Evolutionary conservation across 345 rosid genomes (phyloP).

Genomic region (Euphorbia peplus): DNA sequence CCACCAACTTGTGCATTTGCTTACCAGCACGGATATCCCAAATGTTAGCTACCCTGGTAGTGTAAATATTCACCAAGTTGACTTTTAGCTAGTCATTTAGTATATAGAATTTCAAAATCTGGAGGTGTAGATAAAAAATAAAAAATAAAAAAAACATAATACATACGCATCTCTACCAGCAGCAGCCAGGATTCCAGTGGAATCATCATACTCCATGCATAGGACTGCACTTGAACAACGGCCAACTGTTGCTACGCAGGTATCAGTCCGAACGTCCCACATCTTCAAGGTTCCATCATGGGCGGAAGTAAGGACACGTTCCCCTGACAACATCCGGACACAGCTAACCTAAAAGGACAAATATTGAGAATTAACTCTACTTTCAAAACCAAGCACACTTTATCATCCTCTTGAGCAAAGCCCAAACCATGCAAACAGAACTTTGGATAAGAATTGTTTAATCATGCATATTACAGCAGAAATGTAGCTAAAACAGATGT

Average conservation of each 20-base stretch:
- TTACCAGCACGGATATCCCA: slow-evolving; percentile 98
- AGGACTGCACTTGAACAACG: slow-evolving; percentile 88
- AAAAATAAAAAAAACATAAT: slow-evolving; percentile 6
- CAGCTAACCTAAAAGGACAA: slow-evolving; percentile 61
- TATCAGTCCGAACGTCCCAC: slow-evolving; percentile 99
- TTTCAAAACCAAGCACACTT: slow-evolving; percentile 1
- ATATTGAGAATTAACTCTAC: slow-evolving; percentile 1
- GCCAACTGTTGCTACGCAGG: slow-evolving; percentile 98
- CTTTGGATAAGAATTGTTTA: neutral
- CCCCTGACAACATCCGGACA: slow-evolving; percentile 94
- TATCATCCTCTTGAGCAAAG: neutral
- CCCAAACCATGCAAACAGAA: neutral
- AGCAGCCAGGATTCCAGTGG: slow-evolving; percentile 92
- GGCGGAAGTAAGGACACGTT: slow-evolving; percentile 87
- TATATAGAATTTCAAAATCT: neutral
- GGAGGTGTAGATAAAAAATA: neutral
- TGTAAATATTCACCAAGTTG: slow-evolving; percentile 23
- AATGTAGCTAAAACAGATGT: neutral
- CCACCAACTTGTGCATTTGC: slow-evolving; percentile 95
- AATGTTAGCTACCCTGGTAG: slow-evolving; percentile 77
- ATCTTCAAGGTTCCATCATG: slow-evolving; percentile 94
- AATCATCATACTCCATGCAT: slow-evolving; percentile 96
- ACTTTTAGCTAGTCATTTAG: slow-evolving; percentile 5
- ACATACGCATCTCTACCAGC: slow-evolving; percentile 98
- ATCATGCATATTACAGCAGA: neutral